Evolutionary conservation across 2,329 filamentous ascomycete genomes (phyloP).

Genomic region (Apiospora arundinis): DNA sequence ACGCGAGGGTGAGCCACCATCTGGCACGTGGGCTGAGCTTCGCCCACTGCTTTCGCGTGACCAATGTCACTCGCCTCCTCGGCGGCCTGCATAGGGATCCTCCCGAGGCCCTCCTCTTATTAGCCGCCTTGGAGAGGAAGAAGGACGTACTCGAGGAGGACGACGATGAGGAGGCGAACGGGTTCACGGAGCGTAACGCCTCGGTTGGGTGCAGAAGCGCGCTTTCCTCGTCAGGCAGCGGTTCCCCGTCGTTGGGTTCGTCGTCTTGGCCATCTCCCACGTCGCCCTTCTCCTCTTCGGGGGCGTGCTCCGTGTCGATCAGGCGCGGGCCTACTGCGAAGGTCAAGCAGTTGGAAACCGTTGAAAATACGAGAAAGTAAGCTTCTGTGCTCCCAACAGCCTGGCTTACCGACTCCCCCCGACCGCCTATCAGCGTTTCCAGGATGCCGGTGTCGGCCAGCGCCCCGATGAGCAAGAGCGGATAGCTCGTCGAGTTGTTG

Average conservation of each 20-base stretch:
- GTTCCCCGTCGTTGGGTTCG: constrained; percentile 31
- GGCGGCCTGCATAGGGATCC: neutral
- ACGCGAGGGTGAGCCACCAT: constrained; percentile 45
- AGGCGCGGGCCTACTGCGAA: constrained; percentile 68
- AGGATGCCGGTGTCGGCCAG: constrained; percentile 62
- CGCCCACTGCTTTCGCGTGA: constrained; percentile 37
- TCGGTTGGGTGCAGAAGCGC: constrained; percentile 50
- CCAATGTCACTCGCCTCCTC: constrained; percentile 36
- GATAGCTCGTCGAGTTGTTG: constrained; percentile 56
- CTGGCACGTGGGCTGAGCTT: constrained; percentile 32
- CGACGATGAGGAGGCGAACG: constrained; percentile 28
- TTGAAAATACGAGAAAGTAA: constrained; percentile 71
- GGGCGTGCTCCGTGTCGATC: constrained; percentile 52
- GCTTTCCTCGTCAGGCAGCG: constrained; percentile 52
- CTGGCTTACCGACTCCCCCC: constrained; percentile 48
- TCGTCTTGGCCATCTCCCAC: constrained; percentile 29
- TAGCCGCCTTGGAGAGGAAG: constrained; percentile 36
- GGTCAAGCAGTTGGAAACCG: constrained; percentile 67
- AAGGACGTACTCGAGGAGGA: constrained; percentile 31
- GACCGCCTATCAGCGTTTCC: constrained; percentile 50
- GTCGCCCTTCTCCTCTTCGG: constrained; percentile 40
- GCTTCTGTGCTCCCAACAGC: constrained; percentile 66
- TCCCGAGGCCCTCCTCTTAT: constrained; percentile 25
- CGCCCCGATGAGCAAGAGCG: constrained; percentile 51
- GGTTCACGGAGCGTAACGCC: constrained; percentile 27